Percentiles rank a stretch among this genome's conserved stretches.
These are phyloP conservation scores for Lentinula guzmanii DNA, from an alignment of 768 basidiomycete genomes.

Conservation along the genomic window DNA sequence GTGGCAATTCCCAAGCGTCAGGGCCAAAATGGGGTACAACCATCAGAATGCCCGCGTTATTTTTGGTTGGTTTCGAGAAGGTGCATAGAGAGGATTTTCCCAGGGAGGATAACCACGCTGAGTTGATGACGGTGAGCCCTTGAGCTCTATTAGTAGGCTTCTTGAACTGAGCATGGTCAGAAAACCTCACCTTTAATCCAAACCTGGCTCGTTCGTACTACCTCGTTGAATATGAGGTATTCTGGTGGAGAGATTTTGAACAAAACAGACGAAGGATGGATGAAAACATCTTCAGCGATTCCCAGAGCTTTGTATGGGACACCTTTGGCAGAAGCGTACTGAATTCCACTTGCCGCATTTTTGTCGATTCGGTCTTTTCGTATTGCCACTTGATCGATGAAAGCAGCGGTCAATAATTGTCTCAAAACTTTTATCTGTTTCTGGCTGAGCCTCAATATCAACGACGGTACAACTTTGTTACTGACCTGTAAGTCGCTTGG, in stretches of 20 bases:
- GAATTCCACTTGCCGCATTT: slow-evolving; percentile 49
- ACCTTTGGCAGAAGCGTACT: slow-evolving; percentile 70
- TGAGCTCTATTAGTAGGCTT: slow-evolving; percentile 2
- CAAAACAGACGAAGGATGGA: slow-evolving; percentile 86
- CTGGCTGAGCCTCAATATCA: neutral
- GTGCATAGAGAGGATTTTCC: slow-evolving; percentile 79
- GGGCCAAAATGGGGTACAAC: slow-evolving; percentile 82
- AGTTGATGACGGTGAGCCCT: slow-evolving; percentile 84
- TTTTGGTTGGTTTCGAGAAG: slow-evolving; percentile 81
- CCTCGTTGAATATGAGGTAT: slow-evolving; percentile 78
- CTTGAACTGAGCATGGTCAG: neutral
- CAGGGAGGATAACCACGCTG: slow-evolving; percentile 79
- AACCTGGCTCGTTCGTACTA: slow-evolving; percentile 66
- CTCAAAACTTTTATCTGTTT: slow-evolving; percentile 83
- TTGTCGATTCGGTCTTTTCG: slow-evolving; percentile 77
- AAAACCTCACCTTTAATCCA: slow-evolving; percentile 70
- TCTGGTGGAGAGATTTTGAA: slow-evolving; percentile 71
- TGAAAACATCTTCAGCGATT: slow-evolving; percentile 80
- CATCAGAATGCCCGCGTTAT: slow-evolving; percentile 60
- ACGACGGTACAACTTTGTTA: neutral
- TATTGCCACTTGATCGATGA: slow-evolving; percentile 93
- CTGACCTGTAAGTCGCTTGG: slow-evolving; percentile 74
- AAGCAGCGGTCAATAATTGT: slow-evolving; percentile 82
- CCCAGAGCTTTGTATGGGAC: slow-evolving; percentile 82
- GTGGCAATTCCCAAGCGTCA: slow-evolving; percentile 82